A percentile compares a stretch with the other conserved stretches of the same genome.
Evolutionary conservation across 257 asterid species (phyloP).

Genomic region (Galeopsis tetrahit): DNA sequence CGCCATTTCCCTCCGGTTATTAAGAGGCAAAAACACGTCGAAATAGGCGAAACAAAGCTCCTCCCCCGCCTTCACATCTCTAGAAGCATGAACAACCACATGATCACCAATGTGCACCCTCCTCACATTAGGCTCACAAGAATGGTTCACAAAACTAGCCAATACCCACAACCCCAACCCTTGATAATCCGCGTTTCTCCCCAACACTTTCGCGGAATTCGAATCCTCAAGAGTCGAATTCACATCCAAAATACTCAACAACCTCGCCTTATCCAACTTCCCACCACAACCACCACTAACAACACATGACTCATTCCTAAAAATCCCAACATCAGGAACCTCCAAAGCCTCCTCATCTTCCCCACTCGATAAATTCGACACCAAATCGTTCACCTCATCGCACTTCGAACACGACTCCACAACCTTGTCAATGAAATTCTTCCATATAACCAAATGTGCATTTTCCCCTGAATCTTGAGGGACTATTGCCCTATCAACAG

Average conservation of each 20-base stretch:
- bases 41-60: slow-evolving; percentile 76
- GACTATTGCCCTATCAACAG: slow-evolving; percentile 75
- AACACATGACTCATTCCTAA: slow-evolving; percentile 52
- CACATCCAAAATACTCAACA: slow-evolving; percentile 65
- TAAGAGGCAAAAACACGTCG: slow-evolving; percentile 57
- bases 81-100: slow-evolving; percentile 63
- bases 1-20: slow-evolving; percentile 53
- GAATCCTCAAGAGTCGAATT: slow-evolving; percentile 75
- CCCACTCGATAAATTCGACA: slow-evolving; percentile 56
- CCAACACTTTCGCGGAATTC: slow-evolving; percentile 60
- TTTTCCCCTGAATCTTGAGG: slow-evolving; percentile 58
- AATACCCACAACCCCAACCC: slow-evolving; percentile 79
- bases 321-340: slow-evolving; percentile 52
- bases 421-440: slow-evolving; percentile 70
- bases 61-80: slow-evolving; percentile 80
- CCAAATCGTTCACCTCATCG: slow-evolving; percentile 38
- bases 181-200: slow-evolving; percentile 63
- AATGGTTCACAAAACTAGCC: slow-evolving; percentile 78
- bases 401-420: slow-evolving; percentile 49
- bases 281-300: slow-evolving; percentile 10
- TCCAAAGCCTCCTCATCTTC: slow-evolving; percentile 52
- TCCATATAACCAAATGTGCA: slow-evolving; percentile 76
- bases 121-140: slow-evolving; percentile 85
- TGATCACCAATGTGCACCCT: slow-evolving; percentile 81
- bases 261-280: slow-evolving; percentile 48